Evolutionary conservation across 345 rosid species (phyloP), one percentile per base, ranked within the genome.

Genomic region (Barbarea vulgaris): DNA sequence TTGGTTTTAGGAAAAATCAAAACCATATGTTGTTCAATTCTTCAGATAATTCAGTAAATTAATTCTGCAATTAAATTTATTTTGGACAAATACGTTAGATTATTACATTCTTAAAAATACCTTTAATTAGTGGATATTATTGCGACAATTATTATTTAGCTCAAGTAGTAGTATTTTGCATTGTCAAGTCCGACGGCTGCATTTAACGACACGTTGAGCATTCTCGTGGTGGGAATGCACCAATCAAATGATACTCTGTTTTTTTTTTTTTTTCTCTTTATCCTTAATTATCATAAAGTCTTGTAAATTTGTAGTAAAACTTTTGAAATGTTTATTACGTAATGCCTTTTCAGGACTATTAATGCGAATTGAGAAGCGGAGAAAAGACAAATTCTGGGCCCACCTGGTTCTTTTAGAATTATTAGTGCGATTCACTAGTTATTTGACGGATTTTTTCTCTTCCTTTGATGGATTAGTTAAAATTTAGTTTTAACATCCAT

Each of bases 341-440:
- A 69, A 76, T 69, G 65, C 52, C 80, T 76, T 76, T 76, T 69
- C 42, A 65, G 30, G 70, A 50, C 55, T 42, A 10, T 62, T 69
- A 69, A 53, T 76, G 65, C 70, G 19, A 62, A 22, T 22, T 62
- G 70, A 69, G 75, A 68, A 68, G 79, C 69, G 79, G 74, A 59
- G 75, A 76, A 69, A 62, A 67, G 67, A 69, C 75, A 62, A 69
- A 53, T 12, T 7, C 0, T 53, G 56, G 75, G 15, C 21, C 59
- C 57, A 69, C 75, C 18, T 76, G 64, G 19, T 62, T 54, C 36
- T 69, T 61, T 76, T 52, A 9, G 37, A 52, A 69, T 60, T 69
- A 3, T 24, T 61, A 69, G 70, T 76, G 79, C 58, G 70, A 76
- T 62, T 76, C 69, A 68, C 69, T 30, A 39, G 64, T 76, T 75